Evolutionary conservation across 768 basidiomycete genomes (phyloP), one percentile per base, ranked within the genome.

Genomic region (Auriscalpium orientale): DNA sequence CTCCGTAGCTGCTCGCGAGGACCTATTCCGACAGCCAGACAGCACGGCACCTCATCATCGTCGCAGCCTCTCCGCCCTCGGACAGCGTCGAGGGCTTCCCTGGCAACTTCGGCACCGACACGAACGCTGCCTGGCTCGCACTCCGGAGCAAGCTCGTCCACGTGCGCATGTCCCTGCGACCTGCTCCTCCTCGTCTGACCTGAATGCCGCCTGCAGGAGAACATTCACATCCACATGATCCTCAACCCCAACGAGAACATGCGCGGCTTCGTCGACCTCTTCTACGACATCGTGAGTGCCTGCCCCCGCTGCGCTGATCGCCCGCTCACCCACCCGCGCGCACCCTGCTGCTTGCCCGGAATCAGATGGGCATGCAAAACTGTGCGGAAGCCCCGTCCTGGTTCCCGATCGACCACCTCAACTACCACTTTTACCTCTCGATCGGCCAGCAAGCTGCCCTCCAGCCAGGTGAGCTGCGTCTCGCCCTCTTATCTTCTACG

Each of bases 181-280:
- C 50, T 56, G 51, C 48, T 12, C 51, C 38, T 44, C n/a, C 38
- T 40, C 51, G 21, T 21, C 16, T 21, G 15, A 21, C n/a, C 13
- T 18, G 2, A 3, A 4, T 12, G 16, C 18, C 7, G 13, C 46
- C 5, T 16, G 15, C 54, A 55, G 54, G 58, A 51, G 53, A 60
- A 56, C 53, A 60, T 62, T 47, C 58, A 60, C 40, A 56, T 62
- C 20, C 61, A 62, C 49, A 62, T 62, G 61, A 60, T 62, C 51
- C 44, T 62, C 46, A 62, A 61, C 18, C 56, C 61, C 15, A 47
- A 21, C 38, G 35, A 48, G 28, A 55, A 60, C 33, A 51, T 45
- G 15, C 51, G 16, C 22, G 45, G 53, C 11, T 60, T 62, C 40
- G 34, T 20, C 21, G 43, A 49, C 12, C 35, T 62, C 37, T 61